A percentile compares a stretch with the other conserved stretches of the same genome.
Evolutionary conservation across 495 filamentous ascomycete species (phyloP).

Genomic region (Trichoderma virens): DNA sequence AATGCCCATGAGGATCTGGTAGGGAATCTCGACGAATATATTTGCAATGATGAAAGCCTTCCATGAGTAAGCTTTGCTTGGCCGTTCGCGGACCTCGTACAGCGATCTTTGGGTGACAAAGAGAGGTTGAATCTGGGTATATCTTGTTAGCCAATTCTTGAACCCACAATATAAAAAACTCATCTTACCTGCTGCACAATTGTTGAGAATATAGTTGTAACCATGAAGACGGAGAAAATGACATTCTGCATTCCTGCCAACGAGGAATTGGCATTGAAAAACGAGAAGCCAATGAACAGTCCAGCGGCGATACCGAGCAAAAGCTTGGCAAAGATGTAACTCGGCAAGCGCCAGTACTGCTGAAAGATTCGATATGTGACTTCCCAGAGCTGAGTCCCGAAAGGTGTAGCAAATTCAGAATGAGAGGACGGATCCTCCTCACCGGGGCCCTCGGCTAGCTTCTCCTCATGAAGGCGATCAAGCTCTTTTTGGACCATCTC

Average conservation of each 20-base stretch:
- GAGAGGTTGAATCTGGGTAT: conserved; percentile 50
- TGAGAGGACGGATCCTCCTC: conserved; percentile 27
- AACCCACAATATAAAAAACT: too few species aligned
- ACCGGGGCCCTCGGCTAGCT: conserved; percentile 4
- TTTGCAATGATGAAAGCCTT: conserved; percentile 59
- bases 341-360: conserved; percentile 64
- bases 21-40: conserved; percentile 68
- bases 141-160: neutral
- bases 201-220: conserved; percentile 54
- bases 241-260: conserved; percentile 56
- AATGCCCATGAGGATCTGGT: conserved; percentile 52
- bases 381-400: conserved; percentile 43
- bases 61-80: conserved; percentile 67
- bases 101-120: conserved; percentile 59
- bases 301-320: conserved; percentile 56
- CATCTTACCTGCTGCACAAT: conserved; percentile 47
- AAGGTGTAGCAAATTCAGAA: conserved; percentile 49
- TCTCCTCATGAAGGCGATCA: conserved; percentile 32
- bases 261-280: conserved; percentile 51
- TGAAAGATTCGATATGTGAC: conserved; percentile 65
- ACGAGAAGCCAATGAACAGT: conserved; percentile 57
- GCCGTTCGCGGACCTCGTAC: conserved; percentile 62
- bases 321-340: conserved; percentile 52
- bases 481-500: conserved; percentile 49
- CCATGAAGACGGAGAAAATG: conserved; percentile 68